Evolutionary conservation across 192 early-diverging fungal genomes (phyloP), one percentile per base, ranked within the genome.

Genomic region (Dispira parvispora): DNA sequence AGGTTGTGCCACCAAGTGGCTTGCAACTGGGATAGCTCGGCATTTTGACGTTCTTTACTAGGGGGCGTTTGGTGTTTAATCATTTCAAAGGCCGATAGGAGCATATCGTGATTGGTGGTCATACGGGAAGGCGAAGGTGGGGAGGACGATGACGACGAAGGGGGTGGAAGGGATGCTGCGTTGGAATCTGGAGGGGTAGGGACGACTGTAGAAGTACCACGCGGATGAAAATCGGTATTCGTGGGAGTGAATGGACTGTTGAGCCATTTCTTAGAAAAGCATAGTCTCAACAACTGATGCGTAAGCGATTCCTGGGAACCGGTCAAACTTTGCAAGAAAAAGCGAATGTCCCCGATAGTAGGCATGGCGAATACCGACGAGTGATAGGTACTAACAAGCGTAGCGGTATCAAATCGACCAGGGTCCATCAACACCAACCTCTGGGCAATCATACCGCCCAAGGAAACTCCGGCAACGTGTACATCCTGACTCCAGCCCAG

Each of bases 381-480:
- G 43, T 61, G 58, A 42, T 61, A 61, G 13, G 58, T 61, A 44
- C 58, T 61, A 61, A 61, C 44, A 21, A 61, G 26, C 0, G 58
- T 61, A 44, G 58, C 58, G 0, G 46, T 50, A 11, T 13, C n/a
- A 50, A 88, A 73, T 1, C 70, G 68, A 14, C 69, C 56, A 1
- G 82, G 79, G 6, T 73, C 72, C 28, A 80, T 68, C 27, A 76
- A 43, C 13, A 73, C 78, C 60, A 92, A 65, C 62, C 92, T 86
- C 62, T 87, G 80, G 0, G 86, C 71, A 55, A 94, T 85, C 91
- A 91, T 94, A 25, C 86, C 87, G 21, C 90, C 89, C 80, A 94
- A 76, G 0, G 88, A 90, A 6, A 91, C 74, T 8, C 91, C 91
- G 45, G 84, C 83, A n/a, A 91, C 21, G 66, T 90, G 84, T 21